These are phyloP conservation scores for Pseudocercospora macadamiae DNA, from an alignment of 2,329 filamentous ascomycete genomes.

Conservation along the genomic window DNA sequence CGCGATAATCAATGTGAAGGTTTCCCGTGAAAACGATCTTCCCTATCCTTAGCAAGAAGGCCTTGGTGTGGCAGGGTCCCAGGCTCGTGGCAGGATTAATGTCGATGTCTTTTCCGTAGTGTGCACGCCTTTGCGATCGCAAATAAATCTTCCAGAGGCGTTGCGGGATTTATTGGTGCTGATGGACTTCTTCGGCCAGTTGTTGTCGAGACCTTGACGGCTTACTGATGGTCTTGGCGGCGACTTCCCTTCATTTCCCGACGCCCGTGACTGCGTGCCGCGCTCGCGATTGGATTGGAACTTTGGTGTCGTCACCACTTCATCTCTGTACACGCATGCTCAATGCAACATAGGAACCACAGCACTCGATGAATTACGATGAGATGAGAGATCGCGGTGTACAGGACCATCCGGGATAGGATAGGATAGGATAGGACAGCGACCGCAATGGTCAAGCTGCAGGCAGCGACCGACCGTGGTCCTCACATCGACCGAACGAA, in stretches of 20 bases:
- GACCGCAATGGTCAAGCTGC: constrained; percentile 48
- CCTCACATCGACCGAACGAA: constrained; percentile 16
- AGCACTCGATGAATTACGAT: constrained; percentile 1
- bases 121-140: too few relatives aligned
- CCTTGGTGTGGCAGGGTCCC: not conserved
- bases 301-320: constrained; percentile 8
- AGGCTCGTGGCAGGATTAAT: too few relatives aligned
- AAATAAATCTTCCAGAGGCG: not conserved
- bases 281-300: not conserved
- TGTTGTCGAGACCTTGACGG: not conserved
- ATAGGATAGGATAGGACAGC: too few relatives aligned
- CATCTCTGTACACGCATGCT: not conserved
- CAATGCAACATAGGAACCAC: not conserved
- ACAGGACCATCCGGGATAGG: constrained; percentile 7
- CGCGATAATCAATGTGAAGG: not conserved
- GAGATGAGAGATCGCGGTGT: not conserved
- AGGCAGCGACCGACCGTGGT: constrained; percentile 47
- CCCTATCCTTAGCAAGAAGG: not conserved
- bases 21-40: not conserved
- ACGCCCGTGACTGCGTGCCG: not conserved
- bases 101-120: too few relatives aligned
- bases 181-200: constrained; percentile 4
- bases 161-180: constrained; percentile 7
- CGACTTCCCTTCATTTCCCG: not conserved
- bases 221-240: not conserved